Base-by-base conservation (phyloP, 805 yeast species). In the Spathaspora girioi region DNA sequence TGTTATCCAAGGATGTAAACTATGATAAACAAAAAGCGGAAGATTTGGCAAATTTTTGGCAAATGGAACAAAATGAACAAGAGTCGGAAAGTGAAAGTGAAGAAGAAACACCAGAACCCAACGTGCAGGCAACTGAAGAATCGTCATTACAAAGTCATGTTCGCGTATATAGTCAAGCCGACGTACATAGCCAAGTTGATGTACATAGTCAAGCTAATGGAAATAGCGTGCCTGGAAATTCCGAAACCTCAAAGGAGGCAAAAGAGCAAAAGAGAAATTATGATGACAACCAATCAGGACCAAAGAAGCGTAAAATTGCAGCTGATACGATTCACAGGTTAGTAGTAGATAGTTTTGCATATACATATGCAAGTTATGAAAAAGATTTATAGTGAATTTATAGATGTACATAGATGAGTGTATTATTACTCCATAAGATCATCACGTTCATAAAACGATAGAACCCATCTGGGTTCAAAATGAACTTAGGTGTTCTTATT, bases 31-130 rank as follows among this genome's bases (percentile, higher is more conserved):
- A 47, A 17, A 20, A 20, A n/a, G 50, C 5, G 50, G 52, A 42
- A 17, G 43, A 40, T 6, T 46, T 47, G 7, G 56, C 49, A 10
- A 38, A 38, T n/a, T 32, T 40, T 38, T 43, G 46, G 47, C 31
- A 38, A 43, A 18, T 15, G 54, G 19, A 52, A 55, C 9, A 56
- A 49, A 23, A 53, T 55, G 38, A 40, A 57, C 20, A 23, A 60
- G 26, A 50, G n/a, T 44, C 49, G 51, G 42, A 46, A 59, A 43
- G 18, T 17, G 26, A 19, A 18, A 40, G 43, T 40, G 40, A 35
- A 35, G 40, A 35, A 15, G 40, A 35, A 4, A n/a, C 40, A 14
- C 15, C 18, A 15, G 40, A 35, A 18, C 8, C 18, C 18, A 14
- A 35, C 17, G 18, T 2, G 3, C 40, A 35, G 17, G 40, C 8